Evolutionary conservation across 1,139 yeast genomes (phyloP).

Genomic region (Geotrichum armillariae): DNA sequence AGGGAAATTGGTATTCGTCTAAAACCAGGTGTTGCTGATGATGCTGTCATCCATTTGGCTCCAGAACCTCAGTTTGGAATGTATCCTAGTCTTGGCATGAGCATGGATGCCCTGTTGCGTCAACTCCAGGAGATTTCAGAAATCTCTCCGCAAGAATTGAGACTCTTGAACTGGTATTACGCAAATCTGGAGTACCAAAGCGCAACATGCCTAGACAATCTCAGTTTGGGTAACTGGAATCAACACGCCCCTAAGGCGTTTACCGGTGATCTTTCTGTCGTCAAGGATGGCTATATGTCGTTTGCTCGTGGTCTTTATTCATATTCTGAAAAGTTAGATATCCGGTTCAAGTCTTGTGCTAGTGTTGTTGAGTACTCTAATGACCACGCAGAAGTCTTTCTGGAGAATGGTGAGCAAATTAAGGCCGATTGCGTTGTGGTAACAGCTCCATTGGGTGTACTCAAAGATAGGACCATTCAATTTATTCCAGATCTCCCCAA

Average conservation of each 20-base stretch:
- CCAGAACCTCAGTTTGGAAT: conserved; percentile 41
- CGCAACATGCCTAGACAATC: conserved; percentile 40
- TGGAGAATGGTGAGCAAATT: conserved; percentile 44
- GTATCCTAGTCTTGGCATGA: conserved; percentile 42
- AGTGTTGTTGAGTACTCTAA: conserved; percentile 41
- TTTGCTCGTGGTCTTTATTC: conserved; percentile 43
- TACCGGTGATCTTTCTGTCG: conserved; percentile 43
- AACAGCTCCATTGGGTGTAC: conserved; percentile 46
- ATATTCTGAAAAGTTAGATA: conserved; percentile 44
- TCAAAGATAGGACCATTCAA: conserved; percentile 42
- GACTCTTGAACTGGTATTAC: conserved; percentile 44
- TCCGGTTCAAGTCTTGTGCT: conserved; percentile 43
- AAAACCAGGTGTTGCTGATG: conserved; percentile 26
- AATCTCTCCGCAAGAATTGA: conserved; percentile 38
- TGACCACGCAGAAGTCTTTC: conserved; percentile 33
- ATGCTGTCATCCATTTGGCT: conserved; percentile 34
- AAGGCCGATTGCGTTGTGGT: conserved; percentile 44
- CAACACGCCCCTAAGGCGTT: conserved; percentile 44
- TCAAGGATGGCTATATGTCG: conserved; percentile 41
- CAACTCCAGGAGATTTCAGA: conserved; percentile 38
- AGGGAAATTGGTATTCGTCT: conserved; percentile 35
- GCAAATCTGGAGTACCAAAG: conserved; percentile 45
- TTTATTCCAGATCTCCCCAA: conserved; percentile 47
- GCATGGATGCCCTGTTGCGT: conserved; percentile 40
- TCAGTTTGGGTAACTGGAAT: conserved; percentile 45